Base-by-base conservation (phyloP, 2,329 filamentous ascomycete genomes). In the Penicillium sp. region DNA sequence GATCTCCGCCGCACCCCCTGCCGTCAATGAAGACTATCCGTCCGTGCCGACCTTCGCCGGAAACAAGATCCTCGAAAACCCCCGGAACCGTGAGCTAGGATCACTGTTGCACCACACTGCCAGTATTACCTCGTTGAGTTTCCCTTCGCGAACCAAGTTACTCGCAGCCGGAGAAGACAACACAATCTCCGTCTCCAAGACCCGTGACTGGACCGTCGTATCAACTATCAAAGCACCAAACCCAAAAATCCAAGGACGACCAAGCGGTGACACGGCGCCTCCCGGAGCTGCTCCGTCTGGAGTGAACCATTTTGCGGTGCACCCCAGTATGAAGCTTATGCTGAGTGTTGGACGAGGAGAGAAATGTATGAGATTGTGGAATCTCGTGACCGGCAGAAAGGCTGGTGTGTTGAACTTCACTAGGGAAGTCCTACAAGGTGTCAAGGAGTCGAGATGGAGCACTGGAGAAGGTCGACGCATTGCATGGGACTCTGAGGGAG, bases 241-340 rank as follows among this genome's bases (percentile, higher is more conserved):
- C 62, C 89, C 94, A 3, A 94, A 93, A 75, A 81, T 87, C 3
- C 80, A 85, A 61, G 91, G 91, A 31, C 83, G 93, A 62, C 93
- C 93, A 10, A 93, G 88, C 66, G 93, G 93, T 58, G 93, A 97
- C 74, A 97, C 93, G 19, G 91, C 92, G 8, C 87, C 89, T 2
- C 84, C 88, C 12, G 92, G 91, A 19, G 89, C 87, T 48, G 86
- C 89, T 27, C 93, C 93, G 0, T 85, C 88, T n/a, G 94, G 94
- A 19, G 86, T 97, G 65, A 97, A 96, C 73, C 90, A 93, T 73
- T 96, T 99, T 73, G 91, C 93, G 2, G 89, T 99, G 27, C 94
- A 99, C 73, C 93, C 94, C 0, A 95, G 90, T 73, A 91, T 96
- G 84, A 97, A 97, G 78, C 81, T 99, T 50, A 96, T 97, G 90